Evolutionary conservation across 495 filamentous ascomycete species (phyloP).

Genomic region (Bryoglossum gracile): DNA sequence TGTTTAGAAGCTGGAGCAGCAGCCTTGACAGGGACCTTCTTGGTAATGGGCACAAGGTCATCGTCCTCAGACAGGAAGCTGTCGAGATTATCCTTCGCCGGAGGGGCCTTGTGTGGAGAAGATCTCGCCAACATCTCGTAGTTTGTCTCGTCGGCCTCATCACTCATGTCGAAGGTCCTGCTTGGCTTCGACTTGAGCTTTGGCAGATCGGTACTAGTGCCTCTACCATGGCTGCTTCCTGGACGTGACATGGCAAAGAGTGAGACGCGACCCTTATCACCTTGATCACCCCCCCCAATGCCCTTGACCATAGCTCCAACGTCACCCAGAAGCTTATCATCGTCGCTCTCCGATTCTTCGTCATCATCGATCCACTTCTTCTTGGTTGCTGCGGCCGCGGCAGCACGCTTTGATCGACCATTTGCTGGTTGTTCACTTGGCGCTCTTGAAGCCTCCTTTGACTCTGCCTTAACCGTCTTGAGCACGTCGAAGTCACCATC

Average conservation of each 20-base stretch:
- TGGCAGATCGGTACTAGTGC: slow-evolving; percentile 28
- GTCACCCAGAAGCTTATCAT: slow-evolving; percentile 71
- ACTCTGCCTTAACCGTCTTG: slow-evolving; percentile 9
- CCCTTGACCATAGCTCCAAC: slow-evolving; percentile 88
- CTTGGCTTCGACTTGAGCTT: slow-evolving; percentile 45
- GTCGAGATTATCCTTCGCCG: slow-evolving; percentile 53
- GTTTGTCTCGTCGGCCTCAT: slow-evolving; percentile 72
- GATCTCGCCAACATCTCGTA: slow-evolving; percentile 71
- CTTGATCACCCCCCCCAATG: slow-evolving; percentile 47
- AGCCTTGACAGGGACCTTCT: slow-evolving; percentile 31
- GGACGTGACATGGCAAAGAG: slow-evolving; percentile 64
- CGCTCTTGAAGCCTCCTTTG: slow-evolving; percentile 25
- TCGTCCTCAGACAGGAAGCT: slow-evolving; percentile 56
- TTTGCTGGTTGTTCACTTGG: slow-evolving; percentile 17
- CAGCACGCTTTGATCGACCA: slow-evolving; percentile 25
- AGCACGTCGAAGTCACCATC: slow-evolving; percentile 33
- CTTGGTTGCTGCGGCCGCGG: slow-evolving; percentile 21
- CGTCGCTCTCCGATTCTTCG: slow-evolving; percentile 40
- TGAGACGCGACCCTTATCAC: slow-evolving; percentile 46
- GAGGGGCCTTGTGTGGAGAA: slow-evolving; percentile 38
- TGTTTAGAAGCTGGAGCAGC: too few relatives aligned
- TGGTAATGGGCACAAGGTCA: slow-evolving; percentile 30
- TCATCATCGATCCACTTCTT: slow-evolving; percentile 25
- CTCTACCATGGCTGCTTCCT: slow-evolving; percentile 51
- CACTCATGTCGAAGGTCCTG: slow-evolving; percentile 49